Conservation (phyloP, 495 filamentous ascomycete species). For the Podospora tetraspora region DNA sequence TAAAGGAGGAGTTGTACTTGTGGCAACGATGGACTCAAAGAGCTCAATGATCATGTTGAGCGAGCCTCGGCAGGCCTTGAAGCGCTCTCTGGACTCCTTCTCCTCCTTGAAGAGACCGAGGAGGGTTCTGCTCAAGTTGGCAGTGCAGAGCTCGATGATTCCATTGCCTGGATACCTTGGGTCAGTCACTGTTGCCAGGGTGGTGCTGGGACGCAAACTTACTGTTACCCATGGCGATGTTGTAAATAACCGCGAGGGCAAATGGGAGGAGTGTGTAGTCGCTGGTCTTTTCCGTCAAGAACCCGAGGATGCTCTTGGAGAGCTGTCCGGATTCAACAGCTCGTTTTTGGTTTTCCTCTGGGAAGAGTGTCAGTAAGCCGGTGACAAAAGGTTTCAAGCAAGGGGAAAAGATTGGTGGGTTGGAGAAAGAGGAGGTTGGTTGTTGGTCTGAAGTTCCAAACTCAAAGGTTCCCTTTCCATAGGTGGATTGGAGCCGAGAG, state of each 20-base stretch:
- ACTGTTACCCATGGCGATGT: constrained; percentile 74
- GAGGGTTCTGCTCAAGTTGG: constrained; percentile 35
- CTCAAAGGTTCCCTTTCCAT: background rate
- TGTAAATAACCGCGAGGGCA: constrained; percentile 63
- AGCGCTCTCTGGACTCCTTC: constrained; percentile 12
- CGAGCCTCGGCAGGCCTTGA: constrained; percentile 19
- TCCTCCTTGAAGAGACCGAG: constrained; percentile 30
- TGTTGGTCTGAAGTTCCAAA: background rate
- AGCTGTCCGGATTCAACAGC: constrained; percentile 57
- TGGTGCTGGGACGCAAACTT: constrained; percentile 13
- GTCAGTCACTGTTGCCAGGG: background rate
- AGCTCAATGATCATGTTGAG: constrained; percentile 43
- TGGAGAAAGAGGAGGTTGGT: background rate
- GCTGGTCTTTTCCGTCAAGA: constrained; percentile 36
- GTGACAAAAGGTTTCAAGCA: background rate
- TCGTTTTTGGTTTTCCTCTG: constrained; percentile 68
- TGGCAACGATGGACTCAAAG: constrained; percentile 42
- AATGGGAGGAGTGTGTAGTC: constrained; percentile 49
- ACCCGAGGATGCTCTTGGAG: constrained; percentile 47
- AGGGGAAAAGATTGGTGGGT: background rate
- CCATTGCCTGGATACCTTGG: constrained; percentile 20
- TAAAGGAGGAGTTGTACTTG: constrained; percentile 30
- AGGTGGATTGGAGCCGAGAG: background rate
- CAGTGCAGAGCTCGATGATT: constrained; percentile 45
- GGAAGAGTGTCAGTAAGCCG: background rate